phyloP scores from a whole-genome alignment of 805 yeast genomes.

The Clavispora carvajalis region DNA sequence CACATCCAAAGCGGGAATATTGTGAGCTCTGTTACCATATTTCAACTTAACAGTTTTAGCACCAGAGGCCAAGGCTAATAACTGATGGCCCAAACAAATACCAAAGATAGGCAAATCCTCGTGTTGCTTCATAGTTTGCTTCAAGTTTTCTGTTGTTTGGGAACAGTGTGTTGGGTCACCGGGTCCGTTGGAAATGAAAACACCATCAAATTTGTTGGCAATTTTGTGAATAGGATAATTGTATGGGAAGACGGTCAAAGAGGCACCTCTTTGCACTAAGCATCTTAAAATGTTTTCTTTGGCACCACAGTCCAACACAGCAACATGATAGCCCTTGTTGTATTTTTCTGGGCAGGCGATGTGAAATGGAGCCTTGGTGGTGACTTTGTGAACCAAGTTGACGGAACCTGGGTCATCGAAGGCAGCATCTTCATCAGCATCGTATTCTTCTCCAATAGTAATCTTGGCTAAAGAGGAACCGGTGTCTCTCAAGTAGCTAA shows the following conservation, averaged over 20 bases:
- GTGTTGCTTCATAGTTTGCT: slow-evolving; percentile 57
- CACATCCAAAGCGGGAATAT: slow-evolving; percentile 91
- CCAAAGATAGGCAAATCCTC: slow-evolving; percentile 88
- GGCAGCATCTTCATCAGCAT: slow-evolving; percentile 87
- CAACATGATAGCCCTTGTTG: slow-evolving; percentile 65
- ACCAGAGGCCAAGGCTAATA: slow-evolving; percentile 91
- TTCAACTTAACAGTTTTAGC: slow-evolving; percentile 89
- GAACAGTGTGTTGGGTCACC: slow-evolving; percentile 95
- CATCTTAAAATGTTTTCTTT: slow-evolving; percentile 96
- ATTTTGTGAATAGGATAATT: slow-evolving; percentile 89
- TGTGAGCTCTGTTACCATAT: slow-evolving; percentile 98
- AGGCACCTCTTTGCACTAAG: slow-evolving; percentile 90
- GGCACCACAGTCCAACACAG: slow-evolving; percentile 96
- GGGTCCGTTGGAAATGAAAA: slow-evolving; percentile 93
- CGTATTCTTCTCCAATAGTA: slow-evolving; percentile 85
- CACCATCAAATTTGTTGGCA: slow-evolving; percentile 89
- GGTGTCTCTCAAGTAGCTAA: slow-evolving; percentile 86
- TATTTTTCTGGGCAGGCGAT: slow-evolving; percentile 56
- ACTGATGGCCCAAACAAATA: slow-evolving; percentile 96
- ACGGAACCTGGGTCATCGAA: slow-evolving; percentile 85
- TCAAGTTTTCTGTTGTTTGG: slow-evolving; percentile 68
- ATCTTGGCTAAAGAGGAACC: slow-evolving; percentile 93
- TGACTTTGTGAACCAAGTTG: slow-evolving; percentile 87
- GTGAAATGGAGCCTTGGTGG: slow-evolving; percentile 94
- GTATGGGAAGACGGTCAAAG: slow-evolving; percentile 94